Evolutionary conservation across 2,329 filamentous ascomycete species (phyloP).

Genomic region (Teratosphaeria nubilosa): DNA sequence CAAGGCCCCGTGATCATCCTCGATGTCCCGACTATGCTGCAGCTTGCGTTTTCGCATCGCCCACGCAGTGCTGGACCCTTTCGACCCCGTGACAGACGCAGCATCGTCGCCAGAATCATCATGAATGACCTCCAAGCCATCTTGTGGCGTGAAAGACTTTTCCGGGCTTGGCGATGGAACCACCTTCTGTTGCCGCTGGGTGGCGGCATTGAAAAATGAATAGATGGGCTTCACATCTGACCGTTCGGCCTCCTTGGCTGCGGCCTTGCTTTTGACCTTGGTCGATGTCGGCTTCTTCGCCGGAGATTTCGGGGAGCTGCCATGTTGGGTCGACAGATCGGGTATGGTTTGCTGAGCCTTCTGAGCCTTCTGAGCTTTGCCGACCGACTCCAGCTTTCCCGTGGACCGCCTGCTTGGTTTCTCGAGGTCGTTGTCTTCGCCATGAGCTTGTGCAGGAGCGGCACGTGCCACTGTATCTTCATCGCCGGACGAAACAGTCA

Average conservation of each 20-base stretch:
- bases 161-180: slow-evolving; percentile 32
- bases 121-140: slow-evolving; percentile 21
- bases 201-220: slow-evolving; percentile 39
- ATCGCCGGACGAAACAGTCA: slow-evolving; percentile 16
- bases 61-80: slow-evolving; percentile 23
- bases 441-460: not conserved
- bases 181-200: slow-evolving; percentile 28
- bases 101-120: slow-evolving; percentile 23
- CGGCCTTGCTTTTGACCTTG: slow-evolving; percentile 17
- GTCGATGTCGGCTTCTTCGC: slow-evolving; percentile 7
- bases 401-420: slow-evolving; percentile 8
- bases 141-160: slow-evolving; percentile 23
- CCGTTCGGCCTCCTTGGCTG: slow-evolving; percentile 27
- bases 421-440: slow-evolving; percentile 4
- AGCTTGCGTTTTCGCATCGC: slow-evolving; percentile 27
- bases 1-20: slow-evolving; percentile 3
- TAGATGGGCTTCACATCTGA: slow-evolving; percentile 33
- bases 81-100: slow-evolving; percentile 15
- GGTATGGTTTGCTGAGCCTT: slow-evolving; percentile 5
- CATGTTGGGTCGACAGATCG: slow-evolving; percentile 2
- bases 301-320: slow-evolving; percentile 10
- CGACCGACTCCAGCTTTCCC: slow-evolving; percentile 15
- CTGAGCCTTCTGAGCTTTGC: slow-evolving; percentile 7
- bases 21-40: slow-evolving; percentile 9
- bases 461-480: slow-evolving; percentile 10